These are phyloP conservation scores for Talaromyces verruculosus DNA, from an alignment of 2,329 filamentous ascomycete genomes.

Conservation along the genomic window DNA sequence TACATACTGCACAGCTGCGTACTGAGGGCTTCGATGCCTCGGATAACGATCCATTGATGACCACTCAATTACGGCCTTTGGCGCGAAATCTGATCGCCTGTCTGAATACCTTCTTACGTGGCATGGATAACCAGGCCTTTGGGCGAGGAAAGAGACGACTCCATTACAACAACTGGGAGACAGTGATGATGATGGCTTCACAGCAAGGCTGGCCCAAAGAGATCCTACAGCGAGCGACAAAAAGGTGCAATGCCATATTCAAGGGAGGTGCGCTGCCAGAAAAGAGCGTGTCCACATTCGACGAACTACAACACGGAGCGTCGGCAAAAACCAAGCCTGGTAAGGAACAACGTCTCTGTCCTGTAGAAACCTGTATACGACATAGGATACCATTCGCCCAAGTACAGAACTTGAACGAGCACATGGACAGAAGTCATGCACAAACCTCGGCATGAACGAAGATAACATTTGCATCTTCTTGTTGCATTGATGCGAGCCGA, in stretches of 20 bases:
- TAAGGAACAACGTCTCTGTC: not conserved
- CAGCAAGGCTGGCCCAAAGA: slow-evolving; percentile 2
- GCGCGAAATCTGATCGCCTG: not conserved
- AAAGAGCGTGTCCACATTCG: not conserved
- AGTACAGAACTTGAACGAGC: not conserved
- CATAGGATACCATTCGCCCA: not conserved
- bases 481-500: too few relatives aligned
- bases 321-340: not conserved
- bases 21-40: not conserved
- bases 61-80: not conserved
- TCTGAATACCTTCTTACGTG: not conserved
- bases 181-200: slow-evolving; percentile 6
- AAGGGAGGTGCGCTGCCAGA: not conserved
- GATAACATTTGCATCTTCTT: too few relatives aligned
- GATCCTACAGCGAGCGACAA: not conserved
- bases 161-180: slow-evolving; percentile 1
- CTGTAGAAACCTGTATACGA: not conserved
- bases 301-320: not conserved
- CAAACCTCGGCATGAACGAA: too few relatives aligned
- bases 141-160: not conserved
- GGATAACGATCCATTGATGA: not conserved
- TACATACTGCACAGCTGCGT: not conserved
- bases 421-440: not conserved
- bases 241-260: not conserved
- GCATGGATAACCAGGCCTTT: not conserved